These are phyloP conservation scores for Coprinopsis strossmayeri DNA, from an alignment of 768 basidiomycete species.

Conservation along the genomic window DNA sequence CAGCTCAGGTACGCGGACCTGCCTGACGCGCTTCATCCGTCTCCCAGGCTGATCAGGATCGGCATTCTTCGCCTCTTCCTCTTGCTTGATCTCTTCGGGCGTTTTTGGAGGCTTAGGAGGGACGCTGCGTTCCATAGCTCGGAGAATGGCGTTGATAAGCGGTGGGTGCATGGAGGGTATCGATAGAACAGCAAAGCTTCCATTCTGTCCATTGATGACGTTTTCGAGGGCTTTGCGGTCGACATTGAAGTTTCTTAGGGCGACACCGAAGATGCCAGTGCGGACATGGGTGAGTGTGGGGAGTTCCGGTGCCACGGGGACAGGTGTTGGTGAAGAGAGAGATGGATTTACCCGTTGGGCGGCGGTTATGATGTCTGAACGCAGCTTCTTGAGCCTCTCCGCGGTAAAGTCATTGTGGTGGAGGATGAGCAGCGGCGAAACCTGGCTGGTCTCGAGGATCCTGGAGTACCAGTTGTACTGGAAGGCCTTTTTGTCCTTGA, in stretches of 20 bases:
- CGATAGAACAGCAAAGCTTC: constrained; percentile 59
- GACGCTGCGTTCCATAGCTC: constrained; percentile 57
- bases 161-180: constrained; percentile 68
- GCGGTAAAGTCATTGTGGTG: constrained; percentile 72
- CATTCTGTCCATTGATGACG: constrained; percentile 52
- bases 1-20: constrained; percentile 56
- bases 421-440: constrained; percentile 70
- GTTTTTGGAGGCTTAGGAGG: constrained; percentile 54
- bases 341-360: constrained; percentile 35
- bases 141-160: constrained; percentile 59
- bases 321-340: constrained; percentile 24
- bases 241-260: constrained; percentile 56
- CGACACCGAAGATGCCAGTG: constrained; percentile 75
- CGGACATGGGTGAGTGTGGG: constrained; percentile 67
- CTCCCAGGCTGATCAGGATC: constrained; percentile 66
- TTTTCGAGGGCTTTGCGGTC: constrained; percentile 39
- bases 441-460: constrained; percentile 52
- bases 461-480: constrained; percentile 76
- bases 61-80: constrained; percentile 48
- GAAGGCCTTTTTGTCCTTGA: constrained; percentile 72
- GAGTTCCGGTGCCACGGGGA: constrained; percentile 22
- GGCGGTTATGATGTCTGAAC: constrained; percentile 59
- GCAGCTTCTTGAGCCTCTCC: constrained; percentile 57
- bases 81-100: constrained; percentile 42
- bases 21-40: constrained; percentile 53